Conservation (phyloP, 225 moss, liverwort and hornwort species). For the Climacium dendroides region DNA sequence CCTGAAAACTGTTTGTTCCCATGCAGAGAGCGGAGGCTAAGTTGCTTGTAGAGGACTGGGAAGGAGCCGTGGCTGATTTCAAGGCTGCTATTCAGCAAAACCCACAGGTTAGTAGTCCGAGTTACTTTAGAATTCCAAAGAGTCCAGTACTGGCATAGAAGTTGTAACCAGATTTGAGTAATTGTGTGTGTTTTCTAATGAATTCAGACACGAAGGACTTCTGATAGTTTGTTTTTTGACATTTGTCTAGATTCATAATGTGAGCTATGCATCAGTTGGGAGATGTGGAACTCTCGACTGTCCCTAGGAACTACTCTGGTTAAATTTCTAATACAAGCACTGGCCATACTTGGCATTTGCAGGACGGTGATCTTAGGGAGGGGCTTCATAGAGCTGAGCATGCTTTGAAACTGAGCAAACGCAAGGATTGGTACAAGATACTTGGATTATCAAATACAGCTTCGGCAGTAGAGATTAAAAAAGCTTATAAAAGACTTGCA, state of each 20-base stretch:
- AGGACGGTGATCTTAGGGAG: conserved; percentile 70
- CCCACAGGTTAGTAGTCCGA: conserved; percentile 41
- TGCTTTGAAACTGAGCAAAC: conserved; percentile 75
- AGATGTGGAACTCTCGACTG: background rate
- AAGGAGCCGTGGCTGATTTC: conserved; percentile 81
- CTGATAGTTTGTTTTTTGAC: background rate
- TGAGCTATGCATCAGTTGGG: background rate
- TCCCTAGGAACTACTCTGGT: background rate
- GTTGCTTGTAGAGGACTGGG: conserved; percentile 77
- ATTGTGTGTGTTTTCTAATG: background rate
- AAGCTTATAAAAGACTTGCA: conserved; percentile 79
- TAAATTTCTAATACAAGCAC: background rate
- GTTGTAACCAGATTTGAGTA: background rate
- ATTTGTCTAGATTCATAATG: background rate
- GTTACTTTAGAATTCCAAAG: background rate
- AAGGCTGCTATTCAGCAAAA: conserved; percentile 60
- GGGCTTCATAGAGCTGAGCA: conserved; percentile 75
- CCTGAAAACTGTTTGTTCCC: background rate
- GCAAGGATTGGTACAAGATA: conserved; percentile 92
- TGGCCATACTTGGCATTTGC: background rate
- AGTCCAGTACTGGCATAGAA: background rate
- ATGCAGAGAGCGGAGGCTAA: conserved; percentile 73
- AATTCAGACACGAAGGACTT: background rate
- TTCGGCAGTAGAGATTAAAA: conserved; percentile 72
- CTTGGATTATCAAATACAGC: conserved; percentile 66